Evolutionary conservation across 495 filamentous ascomycete species (phyloP), one percentile per base, ranked within the genome.

Genomic region (Parathielavia hyrcaniae): DNA sequence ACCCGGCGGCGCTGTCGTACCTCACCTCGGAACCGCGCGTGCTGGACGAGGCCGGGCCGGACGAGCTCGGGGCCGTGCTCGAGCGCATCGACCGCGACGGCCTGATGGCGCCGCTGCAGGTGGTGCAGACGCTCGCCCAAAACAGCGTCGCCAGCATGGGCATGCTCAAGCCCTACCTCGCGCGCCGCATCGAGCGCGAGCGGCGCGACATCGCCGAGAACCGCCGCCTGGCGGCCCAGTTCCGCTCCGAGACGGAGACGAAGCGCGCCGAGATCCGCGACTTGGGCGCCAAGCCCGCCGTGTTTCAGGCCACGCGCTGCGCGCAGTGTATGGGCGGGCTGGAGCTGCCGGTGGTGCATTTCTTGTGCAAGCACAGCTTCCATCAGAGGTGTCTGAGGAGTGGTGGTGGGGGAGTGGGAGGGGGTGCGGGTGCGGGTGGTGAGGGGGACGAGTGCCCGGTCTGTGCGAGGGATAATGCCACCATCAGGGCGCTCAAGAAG

Each of bases 341-440:
- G 26, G 90, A 96, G 61, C 75, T 97, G 38, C 93, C 93, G 4
- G 86, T 83, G 0, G 91, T 97, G 46, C 93, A 98, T 70, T 98
- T 97, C 70, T 72, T 97, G 63, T 98, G 93, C 78, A 93, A 90
- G 68, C 93, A 98, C 68, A 90, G 85, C 45, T 98, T 95, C 78
- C 93, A 98, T 68, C 87, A 95, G 71, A 79, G 88, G 30, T 96
- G 90, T 72, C 77, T 95, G 50, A 83, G 72, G 53, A 64, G 68
- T 50, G 66, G 66, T 1, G 70, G 71, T 47, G 74, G 65, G 43
- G 50, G 63, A 16, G 48, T 53, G 2, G 70, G 71, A 47, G 74
- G 65, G 43, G 50, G 63, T 17, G 48, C 53, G 38, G 48, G 61
- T 5, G 57, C 67, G 58, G 26, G 41, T 52, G 63, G 52, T 32